These are phyloP conservation scores for Orbilia javanica DNA, from an alignment of 2,329 filamentous ascomycete species.

Conservation along the genomic window DNA sequence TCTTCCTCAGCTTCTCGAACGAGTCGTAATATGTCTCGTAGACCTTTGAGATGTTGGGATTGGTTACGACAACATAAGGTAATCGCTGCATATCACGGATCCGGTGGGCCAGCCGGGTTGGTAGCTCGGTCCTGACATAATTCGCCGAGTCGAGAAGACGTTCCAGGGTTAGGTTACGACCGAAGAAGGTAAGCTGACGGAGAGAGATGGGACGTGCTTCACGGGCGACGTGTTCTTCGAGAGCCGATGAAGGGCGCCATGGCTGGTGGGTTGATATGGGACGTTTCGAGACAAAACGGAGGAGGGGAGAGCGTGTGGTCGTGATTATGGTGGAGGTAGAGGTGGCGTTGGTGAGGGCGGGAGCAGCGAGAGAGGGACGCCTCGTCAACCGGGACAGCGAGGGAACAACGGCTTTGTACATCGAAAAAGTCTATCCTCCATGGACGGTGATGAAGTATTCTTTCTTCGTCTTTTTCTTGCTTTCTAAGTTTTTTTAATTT, in stretches of 20 bases:
- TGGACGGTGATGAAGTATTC: conserved; percentile 46
- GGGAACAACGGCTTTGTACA: conserved; percentile 52
- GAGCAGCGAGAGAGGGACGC: conserved; percentile 25
- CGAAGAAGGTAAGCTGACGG: conserved; percentile 94
- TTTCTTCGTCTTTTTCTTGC: background rate
- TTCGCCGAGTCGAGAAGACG: conserved; percentile 94
- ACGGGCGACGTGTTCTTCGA: conserved; percentile 74
- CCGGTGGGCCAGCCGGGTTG: conserved; percentile 90
- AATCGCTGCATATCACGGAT: conserved; percentile 97
- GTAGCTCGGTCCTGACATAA: conserved; percentile 94
- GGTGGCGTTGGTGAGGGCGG: background rate
- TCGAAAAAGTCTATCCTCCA: conserved; percentile 56
- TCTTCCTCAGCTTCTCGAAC: conserved; percentile 89
- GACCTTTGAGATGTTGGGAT: conserved; percentile 90
- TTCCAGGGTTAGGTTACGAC: conserved; percentile 85
- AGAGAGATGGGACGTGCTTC: conserved; percentile 96
- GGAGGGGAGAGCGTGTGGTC: background rate
- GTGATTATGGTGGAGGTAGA: background rate
- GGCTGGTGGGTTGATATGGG: conserved; percentile 42
- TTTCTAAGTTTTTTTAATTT: background rate
- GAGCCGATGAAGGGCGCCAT: conserved; percentile 62
- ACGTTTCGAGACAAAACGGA: background rate
- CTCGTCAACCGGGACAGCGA: conserved; percentile 58
- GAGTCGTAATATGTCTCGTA: conserved; percentile 97
- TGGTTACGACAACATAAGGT: conserved; percentile 96